A percentile compares a stretch with the other conserved stretches of the same genome.
Conservation (phyloP, 116 monocot species). For the Thalassia testudinum region DNA sequence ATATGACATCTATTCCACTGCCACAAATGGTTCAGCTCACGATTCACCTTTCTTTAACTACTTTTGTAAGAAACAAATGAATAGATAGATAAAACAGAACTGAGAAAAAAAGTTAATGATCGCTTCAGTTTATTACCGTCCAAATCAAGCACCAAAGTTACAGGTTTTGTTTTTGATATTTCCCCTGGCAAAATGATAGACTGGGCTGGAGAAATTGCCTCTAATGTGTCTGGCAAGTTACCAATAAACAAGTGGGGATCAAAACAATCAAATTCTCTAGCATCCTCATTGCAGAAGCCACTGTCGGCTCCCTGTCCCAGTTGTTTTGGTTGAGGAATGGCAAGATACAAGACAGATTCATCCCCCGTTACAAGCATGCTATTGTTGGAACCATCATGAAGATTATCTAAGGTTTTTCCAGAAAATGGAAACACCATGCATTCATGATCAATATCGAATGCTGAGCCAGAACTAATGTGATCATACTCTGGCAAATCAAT, state of each 20-base stretch:
- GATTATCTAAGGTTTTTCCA: conserved; percentile 18
- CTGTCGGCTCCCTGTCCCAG: conserved; percentile 22
- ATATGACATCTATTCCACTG: too few relatives aligned
- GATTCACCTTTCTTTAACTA: too few relatives aligned
- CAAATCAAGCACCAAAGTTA: conserved; percentile 81
- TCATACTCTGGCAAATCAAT: conserved; percentile 21
- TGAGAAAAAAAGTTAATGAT: too few relatives aligned
- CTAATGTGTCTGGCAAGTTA: conserved; percentile 31
- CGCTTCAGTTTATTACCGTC: conserved; percentile 31
- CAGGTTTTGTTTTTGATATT: conserved; percentile 18
- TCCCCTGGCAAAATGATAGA: conserved; percentile 12
- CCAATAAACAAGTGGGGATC: conserved; percentile 29
- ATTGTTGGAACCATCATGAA: conserved; percentile 9
- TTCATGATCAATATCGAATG: conserved; percentile 29
- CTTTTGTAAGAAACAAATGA: too few relatives aligned
- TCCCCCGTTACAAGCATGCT: conserved; percentile 16
- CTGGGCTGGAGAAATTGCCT: conserved; percentile 19
- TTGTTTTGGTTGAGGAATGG: conserved; percentile 28
- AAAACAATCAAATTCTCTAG: conserved; percentile 22
- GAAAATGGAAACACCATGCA: conserved; percentile 32
- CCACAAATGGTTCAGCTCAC: too few relatives aligned
- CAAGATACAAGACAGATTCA: conserved; percentile 27
- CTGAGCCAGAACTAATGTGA: conserved; percentile 11
- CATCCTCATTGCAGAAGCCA: conserved; percentile 5
- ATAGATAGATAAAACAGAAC: too few relatives aligned